phyloP scores from a whole-genome alignment of 2,329 filamentous ascomycete genomes.

The Tolypocladium ovalisporum region DNA sequence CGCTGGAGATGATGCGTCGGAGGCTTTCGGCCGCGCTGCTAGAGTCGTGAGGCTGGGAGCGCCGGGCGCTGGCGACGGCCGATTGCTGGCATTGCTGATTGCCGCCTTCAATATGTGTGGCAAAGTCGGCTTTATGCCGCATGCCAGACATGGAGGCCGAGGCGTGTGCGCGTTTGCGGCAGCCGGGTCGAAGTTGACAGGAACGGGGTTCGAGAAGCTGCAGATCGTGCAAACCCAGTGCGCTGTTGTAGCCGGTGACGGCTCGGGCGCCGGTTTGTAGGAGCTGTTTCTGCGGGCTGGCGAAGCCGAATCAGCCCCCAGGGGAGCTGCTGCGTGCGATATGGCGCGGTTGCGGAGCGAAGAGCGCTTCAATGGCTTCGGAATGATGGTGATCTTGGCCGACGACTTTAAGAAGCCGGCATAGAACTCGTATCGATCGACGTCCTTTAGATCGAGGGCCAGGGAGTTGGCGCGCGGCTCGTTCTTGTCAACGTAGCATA shows the following conservation, averaged over 20 bases:
- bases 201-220: conserved; percentile 85
- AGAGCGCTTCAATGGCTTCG: conserved; percentile 63
- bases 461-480: conserved; percentile 79
- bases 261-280: conserved; percentile 25
- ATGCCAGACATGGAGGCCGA: conserved; percentile 78
- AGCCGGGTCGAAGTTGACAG: conserved; percentile 83
- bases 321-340: conserved; percentile 31
- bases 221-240: conserved; percentile 97
- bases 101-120: conserved; percentile 77
- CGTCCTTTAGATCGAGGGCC: conserved; percentile 77
- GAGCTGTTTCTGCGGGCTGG: conserved; percentile 33
- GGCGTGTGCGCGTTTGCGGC: conserved; percentile 70
- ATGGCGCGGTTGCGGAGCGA: conserved; percentile 45
- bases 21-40: neutral
- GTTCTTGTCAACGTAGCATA: conserved; percentile 86
- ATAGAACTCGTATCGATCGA: conserved; percentile 86
- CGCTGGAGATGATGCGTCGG: neutral
- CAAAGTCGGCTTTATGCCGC: conserved; percentile 84
- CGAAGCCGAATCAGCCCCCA: conserved; percentile 34
- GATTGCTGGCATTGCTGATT: conserved; percentile 60
- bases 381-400: conserved; percentile 79
- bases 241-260: conserved; percentile 45
- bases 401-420: conserved; percentile 93
- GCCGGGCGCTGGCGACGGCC: conserved; percentile 17
- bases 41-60: neutral